Evolutionary conservation across 2,329 filamentous ascomycete species (phyloP).

Genomic region (Ascochyta koolunga): DNA sequence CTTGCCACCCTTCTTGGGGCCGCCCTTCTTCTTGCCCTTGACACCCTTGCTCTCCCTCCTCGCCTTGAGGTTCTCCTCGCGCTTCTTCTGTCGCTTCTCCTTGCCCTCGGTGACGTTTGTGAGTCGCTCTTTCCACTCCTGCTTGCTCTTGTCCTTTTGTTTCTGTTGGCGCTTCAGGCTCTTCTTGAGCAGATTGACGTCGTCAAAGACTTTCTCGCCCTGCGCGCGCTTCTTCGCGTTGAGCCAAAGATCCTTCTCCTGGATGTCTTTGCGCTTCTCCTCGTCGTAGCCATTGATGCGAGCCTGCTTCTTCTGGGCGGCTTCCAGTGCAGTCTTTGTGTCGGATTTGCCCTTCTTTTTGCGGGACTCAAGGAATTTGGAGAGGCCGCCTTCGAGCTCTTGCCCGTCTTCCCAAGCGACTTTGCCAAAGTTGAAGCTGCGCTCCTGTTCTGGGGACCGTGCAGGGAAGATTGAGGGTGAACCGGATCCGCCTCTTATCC

Average conservation of each 20-base stretch:
- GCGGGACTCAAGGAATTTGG: constrained; percentile 66
- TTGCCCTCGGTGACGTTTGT: constrained; percentile 55
- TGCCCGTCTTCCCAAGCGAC: constrained; percentile 90
- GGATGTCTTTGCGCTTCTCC: constrained; percentile 81
- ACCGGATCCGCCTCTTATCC: constrained; percentile 64
- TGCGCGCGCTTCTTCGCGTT: constrained; percentile 87
- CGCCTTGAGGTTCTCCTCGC: constrained; percentile 66
- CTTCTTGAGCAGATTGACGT: constrained; percentile 84
- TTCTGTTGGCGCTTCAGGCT: constrained; percentile 91
- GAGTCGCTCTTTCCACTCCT: constrained; percentile 70
- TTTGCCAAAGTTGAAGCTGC: constrained; percentile 86
- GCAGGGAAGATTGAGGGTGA: constrained; percentile 60
- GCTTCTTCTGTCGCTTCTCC: constrained; percentile 57
- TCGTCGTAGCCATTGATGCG: constrained; percentile 77
- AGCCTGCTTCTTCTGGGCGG: constrained; percentile 83
- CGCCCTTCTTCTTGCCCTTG: constrained; percentile 64
- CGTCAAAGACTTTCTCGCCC: constrained; percentile 87
- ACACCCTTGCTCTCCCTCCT: constrained; percentile 78
- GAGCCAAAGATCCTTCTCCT: constrained; percentile 94
- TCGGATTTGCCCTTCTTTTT: constrained; percentile 86
- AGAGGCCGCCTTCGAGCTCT: constrained; percentile 73
- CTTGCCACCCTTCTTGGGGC: constrained; percentile 54
- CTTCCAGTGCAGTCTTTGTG: constrained; percentile 81
- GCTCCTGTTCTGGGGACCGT: constrained; percentile 55
- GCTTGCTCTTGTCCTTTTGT: constrained; percentile 87